Conservation (phyloP, 1,284 basidiomycete species). For the Cutaneotrichosporon cyanovorans region DNA sequence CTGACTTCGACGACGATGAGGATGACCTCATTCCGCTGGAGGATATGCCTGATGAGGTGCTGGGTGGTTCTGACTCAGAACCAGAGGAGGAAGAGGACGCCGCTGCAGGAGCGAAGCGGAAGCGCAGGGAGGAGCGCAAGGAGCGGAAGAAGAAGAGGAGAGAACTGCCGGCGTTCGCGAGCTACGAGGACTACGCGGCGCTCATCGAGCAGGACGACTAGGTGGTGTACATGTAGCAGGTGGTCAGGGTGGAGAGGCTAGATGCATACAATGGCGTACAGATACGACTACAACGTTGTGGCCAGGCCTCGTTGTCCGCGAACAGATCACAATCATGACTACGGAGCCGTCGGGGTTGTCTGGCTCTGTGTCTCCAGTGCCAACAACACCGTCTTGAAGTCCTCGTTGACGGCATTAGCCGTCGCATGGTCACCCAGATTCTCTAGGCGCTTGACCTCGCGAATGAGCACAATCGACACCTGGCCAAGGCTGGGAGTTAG, state of each 20-base stretch:
- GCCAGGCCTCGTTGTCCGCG: too few relatives aligned
- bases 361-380: slow-evolving; percentile 15
- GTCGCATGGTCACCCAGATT: slow-evolving; percentile 14
- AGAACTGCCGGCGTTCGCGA: slow-evolving; percentile 82
- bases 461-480: slow-evolving; percentile 31
- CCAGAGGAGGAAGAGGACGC: slow-evolving; percentile 49
- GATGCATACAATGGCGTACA: slow-evolving; percentile 4
- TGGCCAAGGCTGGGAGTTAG: slow-evolving; percentile 27
- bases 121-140: slow-evolving; percentile 51
- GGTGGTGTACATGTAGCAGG: slow-evolving; percentile 42
- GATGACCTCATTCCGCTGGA: slow-evolving; percentile 44
- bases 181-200: slow-evolving; percentile 89
- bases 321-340: too few relatives aligned
- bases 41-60: slow-evolving; percentile 45
- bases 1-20: slow-evolving; percentile 43
- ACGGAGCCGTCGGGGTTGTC: too few relatives aligned
- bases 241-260: too few relatives aligned
- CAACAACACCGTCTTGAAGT: slow-evolving; percentile 26
- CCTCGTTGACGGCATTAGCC: slow-evolving; percentile 22
- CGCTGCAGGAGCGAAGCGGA: slow-evolving; percentile 48
- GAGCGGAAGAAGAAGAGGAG: slow-evolving; percentile 57
- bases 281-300: too few relatives aligned
- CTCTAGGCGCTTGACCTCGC: slow-evolving; percentile 34
- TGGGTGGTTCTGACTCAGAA: slow-evolving; percentile 29
- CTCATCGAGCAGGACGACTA: slow-evolving; percentile 77